Percentiles rank a stretch among this genome's conserved stretches.
Evolutionary conservation across 352 stramenopile genomes (phyloP).

Genomic region (Phytophthora macrochlamydospora): DNA sequence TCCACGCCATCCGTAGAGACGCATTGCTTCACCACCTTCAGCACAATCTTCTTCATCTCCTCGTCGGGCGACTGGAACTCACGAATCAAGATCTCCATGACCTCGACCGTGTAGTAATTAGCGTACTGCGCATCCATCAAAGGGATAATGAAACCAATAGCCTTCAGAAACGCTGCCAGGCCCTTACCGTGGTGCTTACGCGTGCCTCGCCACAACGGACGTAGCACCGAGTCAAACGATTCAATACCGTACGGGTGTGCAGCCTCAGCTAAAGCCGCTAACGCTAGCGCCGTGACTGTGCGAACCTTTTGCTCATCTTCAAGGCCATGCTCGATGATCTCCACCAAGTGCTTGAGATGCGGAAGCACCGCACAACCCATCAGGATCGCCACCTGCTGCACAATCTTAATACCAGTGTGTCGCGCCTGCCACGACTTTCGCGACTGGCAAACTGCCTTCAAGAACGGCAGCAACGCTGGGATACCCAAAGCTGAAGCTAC

Average conservation of each 20-base stretch:
- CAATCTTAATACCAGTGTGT: conserved; percentile 99
- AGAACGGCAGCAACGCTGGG: conserved; percentile 96
- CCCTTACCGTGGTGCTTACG: conserved; percentile 98
- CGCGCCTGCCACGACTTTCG: conserved; percentile 98
- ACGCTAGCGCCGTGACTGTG: conserved; percentile 98
- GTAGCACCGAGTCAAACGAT: conserved; percentile 98
- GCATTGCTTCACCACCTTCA: conserved; percentile 98
- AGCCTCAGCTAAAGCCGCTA: conserved; percentile 97
- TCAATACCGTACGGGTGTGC: conserved; percentile 99
- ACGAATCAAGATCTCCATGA: conserved; percentile 99
- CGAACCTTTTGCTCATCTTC: conserved; percentile 98
- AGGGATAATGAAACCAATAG: conserved; percentile 99
- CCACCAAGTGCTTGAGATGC: conserved; percentile 97
- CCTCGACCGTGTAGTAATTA: conserved; percentile 98
- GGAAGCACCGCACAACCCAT: conserved; percentile 98
- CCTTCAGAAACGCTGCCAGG: conserved; percentile 99
- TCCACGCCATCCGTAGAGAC: conserved; percentile 99
- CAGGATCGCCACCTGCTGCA: conserved; percentile 98
- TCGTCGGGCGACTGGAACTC: conserved; percentile 99
- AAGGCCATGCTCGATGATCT: conserved; percentile 98
- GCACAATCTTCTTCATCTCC: conserved; percentile 99
- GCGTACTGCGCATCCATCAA: conserved; percentile 99
- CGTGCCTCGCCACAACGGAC: conserved; percentile 97
- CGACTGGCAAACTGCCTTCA: conserved; percentile 99
- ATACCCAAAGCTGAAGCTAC: conserved; percentile 99